Evolutionary conservation across 495 filamentous ascomycete genomes (phyloP).

Genomic region (Letharia lupina): DNA sequence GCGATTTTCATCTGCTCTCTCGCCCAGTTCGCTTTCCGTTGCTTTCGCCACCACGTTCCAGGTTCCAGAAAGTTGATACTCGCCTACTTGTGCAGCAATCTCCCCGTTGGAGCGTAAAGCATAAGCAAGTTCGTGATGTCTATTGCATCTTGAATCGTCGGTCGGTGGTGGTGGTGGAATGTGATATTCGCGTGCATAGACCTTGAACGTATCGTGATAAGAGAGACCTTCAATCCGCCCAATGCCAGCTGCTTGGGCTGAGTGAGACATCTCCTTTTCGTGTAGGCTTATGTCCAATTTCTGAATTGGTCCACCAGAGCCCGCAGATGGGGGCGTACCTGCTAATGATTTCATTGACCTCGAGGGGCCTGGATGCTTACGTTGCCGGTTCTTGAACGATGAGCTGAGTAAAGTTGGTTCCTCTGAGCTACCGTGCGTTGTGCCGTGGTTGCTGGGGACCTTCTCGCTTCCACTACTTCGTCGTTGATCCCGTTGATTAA

Average conservation of each 20-base stretch:
- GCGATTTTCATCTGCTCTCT: conserved; percentile 12
- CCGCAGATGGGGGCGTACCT: conserved; percentile 30
- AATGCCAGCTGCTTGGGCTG: conserved; percentile 18
- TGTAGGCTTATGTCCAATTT: conserved; percentile 45
- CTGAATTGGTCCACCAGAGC: conserved; percentile 28
- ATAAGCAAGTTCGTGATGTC: conserved; percentile 8
- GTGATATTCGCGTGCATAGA: conserved; percentile 19
- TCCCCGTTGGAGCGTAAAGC: conserved; percentile 54
- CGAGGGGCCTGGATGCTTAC: conserved; percentile 27
- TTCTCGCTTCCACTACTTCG: conserved; percentile 30
- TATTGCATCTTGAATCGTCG: neutral
- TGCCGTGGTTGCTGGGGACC: conserved; percentile 30
- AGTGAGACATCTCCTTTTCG: conserved; percentile 7
- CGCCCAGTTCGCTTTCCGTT: conserved; percentile 18
- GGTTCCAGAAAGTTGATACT: conserved; percentile 61
- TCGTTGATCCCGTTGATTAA: conserved; percentile 19
- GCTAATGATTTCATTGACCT: conserved; percentile 32
- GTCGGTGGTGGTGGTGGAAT: conserved; percentile 2
- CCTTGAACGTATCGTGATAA: conserved; percentile 19
- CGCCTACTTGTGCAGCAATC: conserved; percentile 49
- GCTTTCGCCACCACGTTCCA: conserved; percentile 63
- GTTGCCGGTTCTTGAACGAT: conserved; percentile 28
- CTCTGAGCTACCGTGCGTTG: conserved; percentile 37
- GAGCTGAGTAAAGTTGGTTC: conserved; percentile 34
- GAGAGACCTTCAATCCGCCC: conserved; percentile 20